Evolutionary conservation across 495 filamentous ascomycete species (phyloP), one percentile per base, ranked within the genome.

Genomic region (Tuber indicum): DNA sequence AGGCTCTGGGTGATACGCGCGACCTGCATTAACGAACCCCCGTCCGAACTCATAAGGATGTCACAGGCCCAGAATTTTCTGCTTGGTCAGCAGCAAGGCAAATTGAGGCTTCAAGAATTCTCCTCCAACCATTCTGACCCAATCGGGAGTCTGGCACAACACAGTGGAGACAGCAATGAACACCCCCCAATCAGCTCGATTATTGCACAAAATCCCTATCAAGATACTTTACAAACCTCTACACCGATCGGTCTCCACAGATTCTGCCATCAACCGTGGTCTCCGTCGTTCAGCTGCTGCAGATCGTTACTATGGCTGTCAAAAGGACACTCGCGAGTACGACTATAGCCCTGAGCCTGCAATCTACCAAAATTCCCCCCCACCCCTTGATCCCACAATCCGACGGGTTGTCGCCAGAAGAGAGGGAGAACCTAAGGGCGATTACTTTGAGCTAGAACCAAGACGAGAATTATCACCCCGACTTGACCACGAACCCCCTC

Each of bases 211-310:
- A 66, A 36, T 2, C 58, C 26, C 58, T 66, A 66, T 14, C 12
- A 36, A 19, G 1, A 36, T 36, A 36, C 39, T 44, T 52, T 9
- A 41, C 42, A 17, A 49, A 7, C 41, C 74, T 47, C 66, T 72
- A 23, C 70, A 75, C 70, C 86, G 87, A 73, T 75, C 87, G 81
- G 87, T 87, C 45, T 90, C 89, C n/a, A 84, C 88, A 72, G 89
- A 86, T 71, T 88, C 87, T 19, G 88, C 89, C 43, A 90, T 90
- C 79, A 85, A 85, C 43, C 85, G 87, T 32, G 89, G 88, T 8
- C 86, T 88, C 71, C 85, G 86, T 73, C 84, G 85, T 75, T 87
- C 87, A 32, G 82, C 82, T 7, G 72, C 78, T 19, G 47, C 46
- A 6, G 52, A 46, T 73, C 47, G 79, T 76, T 66, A 66, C 26